phyloP scores from a whole-genome alignment of 371 early-diverging fungal species.

The Mucor mucedo region DNA sequence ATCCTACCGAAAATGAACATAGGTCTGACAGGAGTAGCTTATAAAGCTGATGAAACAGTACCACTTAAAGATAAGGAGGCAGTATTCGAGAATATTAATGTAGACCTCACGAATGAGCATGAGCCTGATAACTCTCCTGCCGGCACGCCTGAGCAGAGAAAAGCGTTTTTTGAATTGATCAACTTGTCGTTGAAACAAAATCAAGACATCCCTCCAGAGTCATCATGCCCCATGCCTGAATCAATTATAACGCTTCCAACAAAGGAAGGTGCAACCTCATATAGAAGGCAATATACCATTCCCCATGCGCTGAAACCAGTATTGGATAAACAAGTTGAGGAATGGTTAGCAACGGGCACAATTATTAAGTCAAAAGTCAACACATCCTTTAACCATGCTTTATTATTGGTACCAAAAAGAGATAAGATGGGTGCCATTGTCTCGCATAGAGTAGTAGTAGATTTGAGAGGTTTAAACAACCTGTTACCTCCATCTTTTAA shows the following conservation, averaged over 20 bases:
- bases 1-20: constrained; percentile 5
- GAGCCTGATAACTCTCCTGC: constrained; percentile 15
- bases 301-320: neutral
- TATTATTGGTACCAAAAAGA: constrained; percentile 5
- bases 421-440: neutral
- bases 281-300: constrained; percentile 10
- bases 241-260: constrained; percentile 5
- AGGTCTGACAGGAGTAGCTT: constrained; percentile 11
- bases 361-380: neutral
- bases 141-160: constrained; percentile 4
- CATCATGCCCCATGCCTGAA: constrained; percentile 6
- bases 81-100: neutral
- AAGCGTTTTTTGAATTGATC: neutral
- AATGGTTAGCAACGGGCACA: constrained; percentile 6
- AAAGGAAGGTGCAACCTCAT: neutral
- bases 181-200: too few relatives aligned
- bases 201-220: neutral
- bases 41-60: neutral
- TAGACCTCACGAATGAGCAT: neutral
- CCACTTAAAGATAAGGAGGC: neutral
- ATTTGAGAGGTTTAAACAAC: constrained; percentile 6
- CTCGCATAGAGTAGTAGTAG: neutral
- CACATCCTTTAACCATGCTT: constrained; percentile 6
- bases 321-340: constrained; percentile 1
- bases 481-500: constrained; percentile 4